Percentiles rank a stretch among this genome's conserved stretches.
Conservation (phyloP, 176 grass and related monocot species). For the Rhipidocladum racemiflorum region DNA sequence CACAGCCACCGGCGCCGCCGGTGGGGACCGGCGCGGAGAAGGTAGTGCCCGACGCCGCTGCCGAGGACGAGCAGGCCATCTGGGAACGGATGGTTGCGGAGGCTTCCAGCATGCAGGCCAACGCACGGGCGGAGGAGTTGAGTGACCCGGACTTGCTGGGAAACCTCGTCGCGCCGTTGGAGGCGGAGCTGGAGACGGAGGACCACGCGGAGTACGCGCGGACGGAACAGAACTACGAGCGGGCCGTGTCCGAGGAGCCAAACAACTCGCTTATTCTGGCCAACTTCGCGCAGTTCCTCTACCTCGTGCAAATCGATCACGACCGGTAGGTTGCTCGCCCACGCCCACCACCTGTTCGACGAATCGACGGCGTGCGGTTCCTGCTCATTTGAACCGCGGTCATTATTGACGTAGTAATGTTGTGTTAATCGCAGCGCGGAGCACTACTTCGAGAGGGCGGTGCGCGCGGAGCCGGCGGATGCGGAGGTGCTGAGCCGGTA, state of each 20-base stretch:
- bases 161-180: constrained; percentile 62
- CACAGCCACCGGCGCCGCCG: constrained; percentile 3
- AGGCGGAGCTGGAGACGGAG: constrained; percentile 51
- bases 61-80: constrained; percentile 40
- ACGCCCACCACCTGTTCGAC: constrained; percentile 35
- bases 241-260: constrained; percentile 55
- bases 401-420: neutral
- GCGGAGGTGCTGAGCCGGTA: constrained; percentile 74
- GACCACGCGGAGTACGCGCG: constrained; percentile 38
- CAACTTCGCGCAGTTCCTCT: constrained; percentile 93
- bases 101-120: constrained; percentile 49
- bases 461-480: constrained; percentile 51
- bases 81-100: constrained; percentile 63
- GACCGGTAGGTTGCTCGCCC: constrained; percentile 42
- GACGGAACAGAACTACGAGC: constrained; percentile 60
- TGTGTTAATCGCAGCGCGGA: constrained; percentile 57
- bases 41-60: neutral
- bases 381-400: neutral
- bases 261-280: constrained; percentile 68
- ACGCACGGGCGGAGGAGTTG: constrained; percentile 44
- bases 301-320: constrained; percentile 59
- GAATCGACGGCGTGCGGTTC: neutral
- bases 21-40: neutral
- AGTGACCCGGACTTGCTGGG: constrained; percentile 42
- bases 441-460: constrained; percentile 70